Evolutionary conservation across 2,329 filamentous ascomycete genomes (phyloP), one percentile per base, ranked within the genome.

Genomic region (Penicillium psychrosexuale): DNA sequence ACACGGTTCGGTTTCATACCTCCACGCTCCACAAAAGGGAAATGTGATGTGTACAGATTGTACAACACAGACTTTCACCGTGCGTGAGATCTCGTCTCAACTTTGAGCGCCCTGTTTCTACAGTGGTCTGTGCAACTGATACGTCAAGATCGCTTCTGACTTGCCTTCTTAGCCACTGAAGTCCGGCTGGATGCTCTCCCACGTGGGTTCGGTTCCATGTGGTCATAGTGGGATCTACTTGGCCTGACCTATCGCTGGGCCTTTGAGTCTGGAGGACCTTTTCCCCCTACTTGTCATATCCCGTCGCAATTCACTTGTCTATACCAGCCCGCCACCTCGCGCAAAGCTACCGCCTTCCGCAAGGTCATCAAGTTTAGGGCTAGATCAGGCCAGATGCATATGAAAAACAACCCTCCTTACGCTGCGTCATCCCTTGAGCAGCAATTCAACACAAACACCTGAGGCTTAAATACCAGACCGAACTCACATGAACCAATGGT

Each of bases 401-500:
- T 42, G 34, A 36, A 48, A 38, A 36, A 53, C 12, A 24, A 39
- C 53, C 47, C 57, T 61, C 60, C 60, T 61, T 61, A 57, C 59
- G 45, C 54, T 57, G 53, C 30, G 54, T 15, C 38, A 51, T 50
- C 56, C 56, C 59, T 60, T 60, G 55, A 56, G 8, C n/a, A 33
- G 19, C 12, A n/a, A 22, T 22, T 8, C 8, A 45, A 6, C 5
- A 34, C 11, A 43, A 34, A 43, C n/a, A 37, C 11, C 46, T 39
- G 28, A 24, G 27, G 34, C 36, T 49, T 24, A 15, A 57, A 45
- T 34, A 45, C 33, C 34, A 38, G 40, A 22, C 28, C 7, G 24
- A 45, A 8, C 50, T 58, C 27, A 46, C 45, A 61, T 51, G 59
- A 64, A 63, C 61, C 15, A 37, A 50, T 64, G 62, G 61, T 63